phyloP scores from a whole-genome alignment of 108 stramenopile genomes.

The Skeletonema potamos region DNA sequence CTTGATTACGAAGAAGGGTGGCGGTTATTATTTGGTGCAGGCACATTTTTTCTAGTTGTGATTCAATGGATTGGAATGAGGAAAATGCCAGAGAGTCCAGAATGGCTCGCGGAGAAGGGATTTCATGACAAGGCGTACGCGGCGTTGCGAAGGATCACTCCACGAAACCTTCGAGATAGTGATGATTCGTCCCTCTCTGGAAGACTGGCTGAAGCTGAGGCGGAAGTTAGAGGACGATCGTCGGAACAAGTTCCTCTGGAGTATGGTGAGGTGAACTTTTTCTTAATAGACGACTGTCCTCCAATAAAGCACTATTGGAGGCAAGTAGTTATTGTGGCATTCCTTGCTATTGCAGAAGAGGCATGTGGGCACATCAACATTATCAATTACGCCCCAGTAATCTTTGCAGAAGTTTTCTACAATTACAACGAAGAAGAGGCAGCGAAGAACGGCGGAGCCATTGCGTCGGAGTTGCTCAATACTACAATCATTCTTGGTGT shows the following conservation, averaged over 20 bases:
- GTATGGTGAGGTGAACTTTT: slow-evolving; percentile 20
- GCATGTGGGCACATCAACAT: slow-evolving; percentile 58
- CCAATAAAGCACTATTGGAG: slow-evolving; percentile 42
- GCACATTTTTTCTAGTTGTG: slow-evolving; percentile 35
- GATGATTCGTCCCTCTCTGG: slow-evolving; percentile 12
- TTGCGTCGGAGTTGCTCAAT: slow-evolving; percentile 32
- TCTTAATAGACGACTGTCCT: slow-evolving; percentile 28
- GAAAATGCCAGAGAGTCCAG: slow-evolving; percentile 56
- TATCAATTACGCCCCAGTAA: slow-evolving; percentile 56
- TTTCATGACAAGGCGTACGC: slow-evolving; percentile 49
- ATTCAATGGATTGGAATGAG: slow-evolving; percentile 52
- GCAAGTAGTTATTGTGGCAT: slow-evolving; percentile 40
- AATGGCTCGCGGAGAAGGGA: slow-evolving; percentile 47
- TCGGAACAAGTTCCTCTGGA: slow-evolving; percentile 1
- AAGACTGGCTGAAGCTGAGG: slow-evolving; percentile 12
- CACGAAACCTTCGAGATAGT: neutral
- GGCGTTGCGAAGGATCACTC: slow-evolving; percentile 33
- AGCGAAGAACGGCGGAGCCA: slow-evolving; percentile 16
- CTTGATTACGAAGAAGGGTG: slow-evolving; percentile 38
- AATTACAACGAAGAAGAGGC: slow-evolving; percentile 38
- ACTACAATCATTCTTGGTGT: slow-evolving; percentile 60
- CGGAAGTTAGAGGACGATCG: slow-evolving; percentile 5
- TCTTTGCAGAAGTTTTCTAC: slow-evolving; percentile 51
- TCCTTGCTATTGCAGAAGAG: slow-evolving; percentile 53
- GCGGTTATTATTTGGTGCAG: slow-evolving; percentile 55